Percentiles rank a stretch among this genome's conserved stretches.
Evolutionary conservation across 306 rosid genomes (phyloP).

Genomic region (Fragaria ananassa): DNA sequence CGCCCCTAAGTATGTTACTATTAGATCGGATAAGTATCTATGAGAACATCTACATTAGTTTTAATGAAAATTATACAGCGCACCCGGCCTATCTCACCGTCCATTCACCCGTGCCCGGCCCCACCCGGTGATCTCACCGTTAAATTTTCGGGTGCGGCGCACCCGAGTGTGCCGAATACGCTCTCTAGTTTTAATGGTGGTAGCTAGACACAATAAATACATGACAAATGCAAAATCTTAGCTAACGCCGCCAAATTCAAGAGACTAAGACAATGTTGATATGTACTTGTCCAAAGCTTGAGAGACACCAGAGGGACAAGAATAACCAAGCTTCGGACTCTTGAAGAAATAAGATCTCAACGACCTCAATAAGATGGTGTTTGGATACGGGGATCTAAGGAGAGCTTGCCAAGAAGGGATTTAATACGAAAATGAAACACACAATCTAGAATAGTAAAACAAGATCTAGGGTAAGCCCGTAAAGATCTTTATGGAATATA

Average conservation of each 20-base stretch:
- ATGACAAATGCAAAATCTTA: neutral
- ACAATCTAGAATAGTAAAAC: constrained; percentile 14
- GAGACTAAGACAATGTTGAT: neutral
- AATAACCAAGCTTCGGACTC: neutral
- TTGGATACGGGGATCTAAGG: constrained; percentile 19
- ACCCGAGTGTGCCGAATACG: too few species aligned
- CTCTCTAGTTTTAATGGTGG: too few species aligned
- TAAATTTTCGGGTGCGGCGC: too few species aligned
- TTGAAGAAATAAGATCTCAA: constrained; percentile 5
- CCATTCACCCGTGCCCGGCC: too few species aligned
- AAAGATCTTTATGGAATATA: constrained; percentile 18
- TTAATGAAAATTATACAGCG: too few species aligned
- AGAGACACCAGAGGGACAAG: constrained; percentile 17
- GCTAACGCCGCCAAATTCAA: neutral
- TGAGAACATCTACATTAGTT: too few species aligned
- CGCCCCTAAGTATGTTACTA: too few species aligned
- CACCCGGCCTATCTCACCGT: too few species aligned
- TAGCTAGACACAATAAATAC: neutral
- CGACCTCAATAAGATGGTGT: constrained; percentile 19
- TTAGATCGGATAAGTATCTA: too few species aligned
- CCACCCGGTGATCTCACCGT: too few species aligned
- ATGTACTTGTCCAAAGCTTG: neutral
- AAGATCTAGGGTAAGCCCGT: constrained; percentile 21
- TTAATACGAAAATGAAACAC: neutral
- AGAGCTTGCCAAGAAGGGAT: neutral